Base-by-base conservation (phyloP, 305 asterid genomes). In the Fraxinus sp. region DNA sequence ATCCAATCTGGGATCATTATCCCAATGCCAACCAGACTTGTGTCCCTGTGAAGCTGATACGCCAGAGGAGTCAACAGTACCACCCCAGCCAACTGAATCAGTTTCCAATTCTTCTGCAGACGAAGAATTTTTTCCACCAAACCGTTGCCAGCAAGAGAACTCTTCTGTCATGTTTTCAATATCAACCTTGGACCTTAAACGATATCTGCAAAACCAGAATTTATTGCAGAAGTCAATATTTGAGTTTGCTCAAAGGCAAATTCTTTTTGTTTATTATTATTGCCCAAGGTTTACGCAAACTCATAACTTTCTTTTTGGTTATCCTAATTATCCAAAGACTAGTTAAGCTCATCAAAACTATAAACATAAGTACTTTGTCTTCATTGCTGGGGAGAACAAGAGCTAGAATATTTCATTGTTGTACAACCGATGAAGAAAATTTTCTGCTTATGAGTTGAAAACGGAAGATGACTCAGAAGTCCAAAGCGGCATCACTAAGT, bases 71-170 rank as follows among this genome's bases (percentile, higher is more conserved):
- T 95, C 97, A 80, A 84, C 78, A 10, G 89, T 85, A 80, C 91
- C 97, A 81, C 97, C 97, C 90, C 92, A 87, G 73, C 97, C 97
- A 80, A 93, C 87, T 83, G 94, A 85, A 84, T 85, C 82, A 62
- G 89, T 84, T 87, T 93, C 95, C 13, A 94, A 87, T 10, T 93
- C 95, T 66, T 88, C 88, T 30, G 76, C 79, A 81, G 87, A 79
- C 11, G 90, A 84, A 57, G 89, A 66, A 18, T 87, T 83, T 73
- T 87, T 80, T 77, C 87, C 85, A 82, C 97, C 95, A 81, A 93
- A 95, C 64, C 94, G 89, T 86, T 95, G 99, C 98, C 98, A 95
- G 80, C 99, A 95, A 82, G 89, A 81, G 76, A 91, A 93, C 30
- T 91, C 93, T 62, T 87, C 90, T 1, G 88, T 89, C 82, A 93